Evolutionary conservation across 1,284 basidiomycete species (phyloP).

Genomic region (Polyporus tsugae): DNA sequence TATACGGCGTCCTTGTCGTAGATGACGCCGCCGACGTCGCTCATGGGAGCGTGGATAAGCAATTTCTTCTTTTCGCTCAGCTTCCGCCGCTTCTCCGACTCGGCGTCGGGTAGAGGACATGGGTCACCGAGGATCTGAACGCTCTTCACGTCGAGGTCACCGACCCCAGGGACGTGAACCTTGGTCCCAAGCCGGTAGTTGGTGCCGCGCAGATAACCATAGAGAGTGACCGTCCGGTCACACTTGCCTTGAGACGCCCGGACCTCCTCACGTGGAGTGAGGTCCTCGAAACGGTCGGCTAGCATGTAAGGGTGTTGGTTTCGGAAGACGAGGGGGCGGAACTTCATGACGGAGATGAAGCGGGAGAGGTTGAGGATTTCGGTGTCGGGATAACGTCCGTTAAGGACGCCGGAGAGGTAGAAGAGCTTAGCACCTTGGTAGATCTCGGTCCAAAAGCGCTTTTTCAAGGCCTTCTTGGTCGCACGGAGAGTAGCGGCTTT

Average conservation of each 20-base stretch:
- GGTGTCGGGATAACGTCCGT: constrained; percentile 97
- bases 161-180: constrained; percentile 95
- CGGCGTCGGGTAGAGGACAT: constrained; percentile 92
- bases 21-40: constrained; percentile 95
- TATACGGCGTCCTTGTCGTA: constrained; percentile 99
- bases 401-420: constrained; percentile 97
- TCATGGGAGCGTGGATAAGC: constrained; percentile 97
- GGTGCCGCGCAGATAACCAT: constrained; percentile 94
- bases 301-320: constrained; percentile 96
- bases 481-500: constrained; percentile 87
- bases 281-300: constrained; percentile 95
- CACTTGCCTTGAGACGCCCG: constrained; percentile 84
- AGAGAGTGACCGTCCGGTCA: constrained; percentile 91
- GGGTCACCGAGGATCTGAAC: constrained; percentile 89
- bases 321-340: constrained; percentile 95
- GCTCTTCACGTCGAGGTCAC: constrained; percentile 82
- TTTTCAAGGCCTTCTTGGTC: constrained; percentile 96
- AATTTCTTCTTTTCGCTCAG: constrained; percentile 95
- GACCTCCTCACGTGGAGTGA: constrained; percentile 89
- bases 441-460: constrained; percentile 99
- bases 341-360: constrained; percentile 99
- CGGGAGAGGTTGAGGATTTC: constrained; percentile 96
- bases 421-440: constrained; percentile 99
- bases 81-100: constrained; percentile 92
- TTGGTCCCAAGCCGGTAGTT: constrained; percentile 85